phyloP scores from a whole-genome alignment of 148 eudicot genomes.

The Fagopyrum esculentum region DNA sequence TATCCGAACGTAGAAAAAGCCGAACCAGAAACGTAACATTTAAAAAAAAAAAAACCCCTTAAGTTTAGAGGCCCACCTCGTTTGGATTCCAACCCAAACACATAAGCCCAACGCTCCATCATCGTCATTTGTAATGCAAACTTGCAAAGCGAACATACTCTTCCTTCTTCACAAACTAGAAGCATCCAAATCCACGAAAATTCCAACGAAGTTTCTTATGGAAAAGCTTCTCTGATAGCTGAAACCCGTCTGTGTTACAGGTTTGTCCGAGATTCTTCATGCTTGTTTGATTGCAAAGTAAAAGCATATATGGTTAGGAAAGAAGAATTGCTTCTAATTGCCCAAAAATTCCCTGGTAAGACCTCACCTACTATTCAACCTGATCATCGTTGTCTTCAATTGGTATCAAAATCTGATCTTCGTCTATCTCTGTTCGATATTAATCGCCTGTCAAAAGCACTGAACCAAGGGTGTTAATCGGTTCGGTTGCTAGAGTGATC shows the following conservation, averaged over 20 bases:
- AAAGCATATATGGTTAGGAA: not conserved
- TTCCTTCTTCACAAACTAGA: not conserved
- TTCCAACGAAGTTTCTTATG: not conserved
- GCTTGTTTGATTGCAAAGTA: not conserved
- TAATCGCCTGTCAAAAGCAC: no score
- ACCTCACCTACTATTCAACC: not conserved
- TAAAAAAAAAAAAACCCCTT: not conserved
- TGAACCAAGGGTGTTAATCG: no score
- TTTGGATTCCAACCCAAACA: not conserved
- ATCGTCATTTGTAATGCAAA: not conserved
- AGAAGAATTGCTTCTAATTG: not conserved
- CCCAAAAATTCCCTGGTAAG: slow-evolving; percentile 10
- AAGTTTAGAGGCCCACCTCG: not conserved
- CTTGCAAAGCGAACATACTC: not conserved
- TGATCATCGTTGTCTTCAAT: not conserved
- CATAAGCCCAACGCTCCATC: not conserved
- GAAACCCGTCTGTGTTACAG: not conserved
- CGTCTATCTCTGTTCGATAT: no score
- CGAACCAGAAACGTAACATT: no score
- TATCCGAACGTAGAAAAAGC: no score
- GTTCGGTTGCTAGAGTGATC: no score
- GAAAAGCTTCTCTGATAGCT: not conserved
- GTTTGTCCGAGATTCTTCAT: not conserved
- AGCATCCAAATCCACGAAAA: not conserved
- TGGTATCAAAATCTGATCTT: not conserved